A percentile compares a stretch with the other conserved stretches of the same genome.
Evolutionary conservation across 352 stramenopile species (phyloP).

Genomic region (Phytophthora parvispora): DNA sequence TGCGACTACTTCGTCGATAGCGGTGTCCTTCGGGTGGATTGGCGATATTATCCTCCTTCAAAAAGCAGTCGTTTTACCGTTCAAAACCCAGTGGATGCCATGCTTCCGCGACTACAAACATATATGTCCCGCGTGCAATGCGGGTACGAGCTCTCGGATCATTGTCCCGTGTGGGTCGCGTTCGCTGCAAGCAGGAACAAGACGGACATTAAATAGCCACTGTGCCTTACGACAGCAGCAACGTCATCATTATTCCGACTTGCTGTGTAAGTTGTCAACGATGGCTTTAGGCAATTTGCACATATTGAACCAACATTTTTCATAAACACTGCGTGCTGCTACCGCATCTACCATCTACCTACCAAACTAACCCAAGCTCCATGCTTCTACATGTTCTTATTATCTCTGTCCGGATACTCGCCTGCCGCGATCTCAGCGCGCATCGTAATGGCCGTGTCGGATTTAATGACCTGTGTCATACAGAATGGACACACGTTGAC

Average conservation of each 20-base stretch:
- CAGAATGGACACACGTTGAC: conserved; percentile 40
- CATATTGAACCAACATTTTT: too few species aligned
- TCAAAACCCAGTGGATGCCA: conserved; percentile 29
- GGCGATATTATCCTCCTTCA: conserved; percentile 58
- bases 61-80: conserved; percentile 19
- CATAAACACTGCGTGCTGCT: conserved; percentile 72
- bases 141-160: conserved; percentile 63
- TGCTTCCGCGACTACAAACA: conserved; percentile 34
- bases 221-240: too few species aligned
- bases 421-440: conserved; percentile 41
- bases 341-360: conserved; percentile 22
- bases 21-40: conserved; percentile 73
- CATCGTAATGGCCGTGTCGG: conserved; percentile 33
- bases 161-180: conserved; percentile 73
- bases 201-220: too few species aligned
- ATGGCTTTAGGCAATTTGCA: too few species aligned
- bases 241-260: too few species aligned
- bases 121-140: conserved; percentile 56
- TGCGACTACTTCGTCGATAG: conserved; percentile 35
- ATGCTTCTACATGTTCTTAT: conserved; percentile 6
- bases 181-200: conserved; percentile 24
- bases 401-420: conserved; percentile 31
- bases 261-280: too few species aligned
- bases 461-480: conserved; percentile 44
- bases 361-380: neutral